Conservation (phyloP, 768 basidiomycete species). For the Coprinopsis strossmayeri region DNA sequence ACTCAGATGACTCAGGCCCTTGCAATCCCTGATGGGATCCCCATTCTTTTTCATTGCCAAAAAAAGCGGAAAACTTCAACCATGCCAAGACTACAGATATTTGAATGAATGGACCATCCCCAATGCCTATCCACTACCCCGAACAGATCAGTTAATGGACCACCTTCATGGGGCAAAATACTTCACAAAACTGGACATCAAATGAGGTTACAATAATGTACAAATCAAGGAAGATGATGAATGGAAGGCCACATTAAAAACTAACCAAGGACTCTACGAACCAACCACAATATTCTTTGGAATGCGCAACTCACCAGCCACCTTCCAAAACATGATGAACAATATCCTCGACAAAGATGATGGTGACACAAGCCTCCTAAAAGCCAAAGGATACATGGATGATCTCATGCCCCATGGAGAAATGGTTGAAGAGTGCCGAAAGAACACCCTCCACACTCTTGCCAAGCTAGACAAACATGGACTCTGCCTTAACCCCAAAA, state of each 20-base stretch:
- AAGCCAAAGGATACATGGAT: constrained; percentile 27
- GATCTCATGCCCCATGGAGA: constrained; percentile 21
- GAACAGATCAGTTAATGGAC: constrained; percentile 20
- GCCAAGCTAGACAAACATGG: neutral
- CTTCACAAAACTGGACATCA: constrained; percentile 29
- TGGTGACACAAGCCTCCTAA: constrained; percentile 10
- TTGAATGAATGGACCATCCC: constrained; percentile 27
- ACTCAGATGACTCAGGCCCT: constrained; percentile 16
- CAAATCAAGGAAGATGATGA: constrained; percentile 30
- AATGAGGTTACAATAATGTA: constrained; percentile 30
- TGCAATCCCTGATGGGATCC: constrained; percentile 17
- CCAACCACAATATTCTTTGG: constrained; percentile 33
- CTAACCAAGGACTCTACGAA: constrained; percentile 28
- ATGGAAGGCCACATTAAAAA: constrained; percentile 39
- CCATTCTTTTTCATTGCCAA: constrained; percentile 23
- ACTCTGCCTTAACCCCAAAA: constrained; percentile 6
- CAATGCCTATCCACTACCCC: constrained; percentile 26
- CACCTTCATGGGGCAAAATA: constrained; percentile 16
- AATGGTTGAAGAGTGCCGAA: constrained; percentile 10
- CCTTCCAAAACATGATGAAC: constrained; percentile 25
- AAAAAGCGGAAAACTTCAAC: constrained; percentile 15
- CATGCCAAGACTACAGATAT: constrained; percentile 25
- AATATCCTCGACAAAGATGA: constrained; percentile 10
- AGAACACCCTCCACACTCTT: neutral
- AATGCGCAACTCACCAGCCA: constrained; percentile 24